phyloP scores from a whole-genome alignment of 805 yeast genomes.

The Saturnispora sanitii region DNA sequence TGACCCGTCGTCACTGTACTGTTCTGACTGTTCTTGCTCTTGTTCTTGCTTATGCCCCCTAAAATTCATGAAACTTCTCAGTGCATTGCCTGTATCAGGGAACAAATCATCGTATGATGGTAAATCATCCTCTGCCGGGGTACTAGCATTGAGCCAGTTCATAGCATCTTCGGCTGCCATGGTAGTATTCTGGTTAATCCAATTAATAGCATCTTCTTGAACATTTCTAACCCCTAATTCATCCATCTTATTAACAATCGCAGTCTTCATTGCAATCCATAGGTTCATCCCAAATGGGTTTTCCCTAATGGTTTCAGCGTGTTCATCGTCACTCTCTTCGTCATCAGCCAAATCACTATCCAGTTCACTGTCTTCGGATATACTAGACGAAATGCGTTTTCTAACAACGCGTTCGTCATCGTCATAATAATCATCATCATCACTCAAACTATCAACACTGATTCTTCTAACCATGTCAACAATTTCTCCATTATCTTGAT shows the following conservation, averaged over 20 bases:
- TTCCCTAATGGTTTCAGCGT: slow-evolving; percentile 9
- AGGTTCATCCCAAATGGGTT: slow-evolving; percentile 20
- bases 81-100: slow-evolving; percentile 37
- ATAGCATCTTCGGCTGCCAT: slow-evolving; percentile 18
- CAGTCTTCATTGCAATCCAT: slow-evolving; percentile 27
- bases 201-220: slow-evolving; percentile 4
- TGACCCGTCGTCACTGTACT: background rate
- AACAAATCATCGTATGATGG: slow-evolving; percentile 71
- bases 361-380: slow-evolving; percentile 10
- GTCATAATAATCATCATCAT: slow-evolving; percentile 6
- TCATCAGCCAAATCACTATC: slow-evolving; percentile 8
- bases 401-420: background rate
- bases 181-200: background rate
- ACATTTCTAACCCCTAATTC: slow-evolving; percentile 9
- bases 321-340: slow-evolving; percentile 8
- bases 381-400: background rate
- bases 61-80: slow-evolving; percentile 23
- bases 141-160: slow-evolving; percentile 11
- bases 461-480: slow-evolving; percentile 7
- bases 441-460: slow-evolving; percentile 7
- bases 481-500: too few species aligned
- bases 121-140: slow-evolving; percentile 27
- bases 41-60: slow-evolving; percentile 17
- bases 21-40: slow-evolving; percentile 2
- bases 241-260: slow-evolving; percentile 14